Conservation (phyloP, 805 yeast species). For the Sugiyamaella qingdaonensis region DNA sequence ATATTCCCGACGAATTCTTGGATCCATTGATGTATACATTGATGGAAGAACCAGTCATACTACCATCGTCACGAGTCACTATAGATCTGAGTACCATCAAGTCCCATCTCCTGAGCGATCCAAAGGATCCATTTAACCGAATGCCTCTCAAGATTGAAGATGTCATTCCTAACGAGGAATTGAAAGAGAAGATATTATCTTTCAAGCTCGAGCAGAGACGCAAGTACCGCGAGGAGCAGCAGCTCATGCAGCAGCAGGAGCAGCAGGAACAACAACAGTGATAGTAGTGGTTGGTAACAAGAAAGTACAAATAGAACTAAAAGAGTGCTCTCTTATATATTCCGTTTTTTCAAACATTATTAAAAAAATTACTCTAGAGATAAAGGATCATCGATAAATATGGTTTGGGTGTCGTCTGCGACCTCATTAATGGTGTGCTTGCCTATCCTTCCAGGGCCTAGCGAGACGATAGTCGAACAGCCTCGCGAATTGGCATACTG, state of each 20-base stretch:
- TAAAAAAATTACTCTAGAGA: background rate
- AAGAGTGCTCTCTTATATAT: background rate
- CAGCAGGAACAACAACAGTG: background rate
- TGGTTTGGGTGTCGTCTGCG: conserved; percentile 1
- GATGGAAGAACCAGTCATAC: conserved; percentile 94
- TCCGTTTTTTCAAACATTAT: background rate
- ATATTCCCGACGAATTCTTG: conserved; percentile 90
- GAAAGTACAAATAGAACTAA: background rate
- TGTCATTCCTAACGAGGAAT: conserved; percentile 70
- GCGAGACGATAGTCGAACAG: conserved; percentile 14
- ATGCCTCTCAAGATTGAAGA: conserved; percentile 86
- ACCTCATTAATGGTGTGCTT: conserved; percentile 19
- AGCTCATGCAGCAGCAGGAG: conserved; percentile 4
- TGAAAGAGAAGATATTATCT: conserved; percentile 55
- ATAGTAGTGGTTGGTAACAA: background rate
- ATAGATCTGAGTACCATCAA: conserved; percentile 90
- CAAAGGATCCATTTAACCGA: conserved; percentile 97
- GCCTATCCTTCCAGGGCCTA: conserved; percentile 32
- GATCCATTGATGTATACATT: conserved; percentile 96
- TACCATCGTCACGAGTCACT: conserved; percentile 79
- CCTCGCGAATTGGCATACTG: conserved; percentile 14
- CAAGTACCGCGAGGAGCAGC: conserved; percentile 9
- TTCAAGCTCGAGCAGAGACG: conserved; percentile 47
- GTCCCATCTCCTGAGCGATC: conserved; percentile 87
- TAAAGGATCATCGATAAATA: conserved; percentile 1